A percentile compares a stretch with the other conserved stretches of the same genome.
These are phyloP conservation scores for Artemisia annua DNA, from an alignment of 129 eudicot species.

Conservation along the genomic window DNA sequence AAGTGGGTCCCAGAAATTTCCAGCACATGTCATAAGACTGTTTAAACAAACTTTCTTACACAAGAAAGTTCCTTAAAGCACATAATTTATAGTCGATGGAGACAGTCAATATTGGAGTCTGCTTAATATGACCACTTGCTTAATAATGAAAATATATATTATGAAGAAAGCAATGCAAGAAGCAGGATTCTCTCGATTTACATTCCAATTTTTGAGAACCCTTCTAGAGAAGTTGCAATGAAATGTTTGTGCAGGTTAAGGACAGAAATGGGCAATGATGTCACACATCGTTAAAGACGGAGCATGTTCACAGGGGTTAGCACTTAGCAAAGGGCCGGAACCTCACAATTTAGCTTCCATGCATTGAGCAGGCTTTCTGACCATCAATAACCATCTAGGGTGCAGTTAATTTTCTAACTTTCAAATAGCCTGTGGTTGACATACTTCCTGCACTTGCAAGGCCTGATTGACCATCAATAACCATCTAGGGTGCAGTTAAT, in stretches of 20 bases:
- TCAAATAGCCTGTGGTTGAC: neutral
- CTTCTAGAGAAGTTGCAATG: neutral
- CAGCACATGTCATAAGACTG: constrained; percentile 8
- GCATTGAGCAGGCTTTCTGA: neutral
- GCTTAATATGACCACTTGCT: constrained; percentile 7
- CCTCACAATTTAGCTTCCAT: neutral
- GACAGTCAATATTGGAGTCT: constrained; percentile 2
- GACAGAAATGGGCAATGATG: neutral
- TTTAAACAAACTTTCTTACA: constrained; percentile 16
- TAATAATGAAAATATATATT: neutral
- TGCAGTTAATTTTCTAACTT: neutral
- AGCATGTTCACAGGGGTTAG: neutral
- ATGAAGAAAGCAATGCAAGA: constrained; percentile 15
- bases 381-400: neutral
- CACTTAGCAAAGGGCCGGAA: neutral
- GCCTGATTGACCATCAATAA: neutral
- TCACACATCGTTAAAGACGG: neutral
- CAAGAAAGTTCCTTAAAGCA: constrained; percentile 15
- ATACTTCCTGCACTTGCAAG: neutral
- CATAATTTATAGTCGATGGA: constrained; percentile 17
- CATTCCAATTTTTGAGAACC: neutral
- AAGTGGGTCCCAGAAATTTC: constrained; percentile 20
- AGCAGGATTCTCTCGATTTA: neutral
- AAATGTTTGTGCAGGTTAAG: neutral
- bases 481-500: neutral